A percentile compares a stretch with the other conserved stretches of the same genome.
phyloP scores from a whole-genome alignment of 768 basidiomycete species.

The Lyophyllum atratum region DNA sequence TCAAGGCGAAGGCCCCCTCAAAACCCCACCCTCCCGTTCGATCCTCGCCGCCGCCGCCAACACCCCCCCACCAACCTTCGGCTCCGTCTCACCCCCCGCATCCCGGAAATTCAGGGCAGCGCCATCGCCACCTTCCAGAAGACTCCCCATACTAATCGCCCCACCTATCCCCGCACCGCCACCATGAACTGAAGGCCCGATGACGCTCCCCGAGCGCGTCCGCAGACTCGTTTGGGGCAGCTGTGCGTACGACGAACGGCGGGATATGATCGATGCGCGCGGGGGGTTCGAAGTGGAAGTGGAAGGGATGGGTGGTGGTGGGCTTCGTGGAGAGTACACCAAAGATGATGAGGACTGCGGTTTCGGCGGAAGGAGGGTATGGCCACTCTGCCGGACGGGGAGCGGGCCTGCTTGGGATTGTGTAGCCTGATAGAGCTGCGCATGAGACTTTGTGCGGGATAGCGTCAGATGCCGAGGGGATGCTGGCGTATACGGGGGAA shows the following conservation, averaged over 20 bases:
- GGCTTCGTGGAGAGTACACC: constrained; percentile 1
- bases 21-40: constrained; percentile 17
- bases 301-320: constrained; percentile 7
- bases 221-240: constrained; percentile 26
- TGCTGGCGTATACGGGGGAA: neutral
- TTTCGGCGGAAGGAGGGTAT: constrained; percentile 1
- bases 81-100: constrained; percentile 8
- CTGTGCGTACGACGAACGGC: constrained; percentile 28
- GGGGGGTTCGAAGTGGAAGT: constrained; percentile 10
- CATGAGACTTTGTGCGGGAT: constrained; percentile 14
- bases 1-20: constrained; percentile 11
- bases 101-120: constrained; percentile 24
- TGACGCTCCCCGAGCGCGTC: constrained; percentile 33
- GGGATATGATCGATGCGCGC: constrained; percentile 19
- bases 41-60: constrained; percentile 32
- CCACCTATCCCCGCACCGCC: constrained; percentile 21
- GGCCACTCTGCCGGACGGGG: constrained; percentile 16
- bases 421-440: constrained; percentile 17
- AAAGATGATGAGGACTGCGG: constrained; percentile 4
- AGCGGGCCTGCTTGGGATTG: constrained; percentile 10
- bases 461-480: constrained; percentile 6
- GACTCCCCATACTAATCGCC: constrained; percentile 21
- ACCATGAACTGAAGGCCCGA: constrained; percentile 21
- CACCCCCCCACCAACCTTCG: constrained; percentile 18
- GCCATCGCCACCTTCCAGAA: constrained; percentile 20